These are phyloP conservation scores for Apophysomyces elegans DNA, from an alignment of 371 early-diverging fungal genomes.

Conservation along the genomic window DNA sequence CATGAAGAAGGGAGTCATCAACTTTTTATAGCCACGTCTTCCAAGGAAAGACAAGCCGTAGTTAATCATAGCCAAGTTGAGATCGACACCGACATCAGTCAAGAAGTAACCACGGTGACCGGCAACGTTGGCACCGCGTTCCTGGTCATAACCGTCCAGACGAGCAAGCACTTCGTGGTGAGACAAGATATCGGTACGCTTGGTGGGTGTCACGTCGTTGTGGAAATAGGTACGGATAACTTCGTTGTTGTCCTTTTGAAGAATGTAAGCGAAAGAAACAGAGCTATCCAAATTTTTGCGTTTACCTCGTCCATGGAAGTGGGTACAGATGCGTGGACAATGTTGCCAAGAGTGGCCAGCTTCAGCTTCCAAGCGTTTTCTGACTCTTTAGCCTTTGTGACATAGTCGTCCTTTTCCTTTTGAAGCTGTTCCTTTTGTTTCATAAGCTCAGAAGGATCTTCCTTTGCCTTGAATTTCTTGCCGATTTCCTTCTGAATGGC, in stretches of 20 bases:
- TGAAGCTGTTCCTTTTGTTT: constrained; percentile 76
- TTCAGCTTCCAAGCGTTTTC: constrained; percentile 72
- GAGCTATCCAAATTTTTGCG: neutral
- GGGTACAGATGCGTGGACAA: constrained; percentile 94
- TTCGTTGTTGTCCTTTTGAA: constrained; percentile 75
- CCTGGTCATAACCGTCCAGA: constrained; percentile 93
- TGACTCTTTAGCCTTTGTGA: constrained; percentile 73
- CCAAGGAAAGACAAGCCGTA: constrained; percentile 98
- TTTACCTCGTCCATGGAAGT: constrained; percentile 85
- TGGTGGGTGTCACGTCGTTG: constrained; percentile 60
- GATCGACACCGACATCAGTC: constrained; percentile 93
- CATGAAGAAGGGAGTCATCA: constrained; percentile 99
- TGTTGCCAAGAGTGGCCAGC: constrained; percentile 90
- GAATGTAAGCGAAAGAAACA: neutral
- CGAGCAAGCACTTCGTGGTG: constrained; percentile 95
- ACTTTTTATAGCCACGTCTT: constrained; percentile 88
- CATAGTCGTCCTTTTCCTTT: constrained; percentile 72
- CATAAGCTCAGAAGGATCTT: constrained; percentile 81
- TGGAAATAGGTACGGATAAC: constrained; percentile 74
- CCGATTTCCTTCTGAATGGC: constrained; percentile 92
- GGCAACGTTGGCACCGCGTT: constrained; percentile 95
- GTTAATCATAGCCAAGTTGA: constrained; percentile 95
- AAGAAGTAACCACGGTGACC: constrained; percentile 99
- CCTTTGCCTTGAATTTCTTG: constrained; percentile 89
- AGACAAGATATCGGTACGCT: constrained; percentile 75